Conservation (phyloP, 2,329 filamentous ascomycete species). For the Curvularia verruculosa region DNA sequence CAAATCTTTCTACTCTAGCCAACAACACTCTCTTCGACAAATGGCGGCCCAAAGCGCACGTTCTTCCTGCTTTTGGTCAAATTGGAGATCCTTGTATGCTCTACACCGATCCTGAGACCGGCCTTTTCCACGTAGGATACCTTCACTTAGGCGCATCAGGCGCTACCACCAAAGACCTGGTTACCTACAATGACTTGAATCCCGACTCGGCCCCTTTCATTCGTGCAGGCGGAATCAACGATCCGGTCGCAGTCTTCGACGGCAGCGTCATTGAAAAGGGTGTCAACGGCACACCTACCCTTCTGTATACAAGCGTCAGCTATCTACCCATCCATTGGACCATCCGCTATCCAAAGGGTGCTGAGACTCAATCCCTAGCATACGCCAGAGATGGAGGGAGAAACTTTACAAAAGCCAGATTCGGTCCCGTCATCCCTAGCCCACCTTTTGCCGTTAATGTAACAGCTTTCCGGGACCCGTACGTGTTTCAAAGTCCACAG, state of each 20-base stretch:
- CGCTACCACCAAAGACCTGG: slow-evolving; percentile 50
- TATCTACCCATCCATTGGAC: slow-evolving; percentile 57
- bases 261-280: slow-evolving; percentile 54
- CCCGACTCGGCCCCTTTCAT: slow-evolving; percentile 38
- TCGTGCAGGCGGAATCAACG: slow-evolving; percentile 50
- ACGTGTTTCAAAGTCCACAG: slow-evolving; percentile 49
- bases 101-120: slow-evolving; percentile 53
- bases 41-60: slow-evolving; percentile 50
- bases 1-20: slow-evolving; percentile 26
- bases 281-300: slow-evolving; percentile 53
- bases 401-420: slow-evolving; percentile 50
- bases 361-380: slow-evolving; percentile 55
- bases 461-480: slow-evolving; percentile 54
- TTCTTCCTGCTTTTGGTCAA: slow-evolving; percentile 50
- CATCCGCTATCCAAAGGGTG: slow-evolving; percentile 53
- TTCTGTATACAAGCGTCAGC: slow-evolving; percentile 55
- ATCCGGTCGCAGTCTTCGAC: slow-evolving; percentile 55
- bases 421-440: slow-evolving; percentile 49
- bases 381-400: slow-evolving; percentile 49
- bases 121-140: slow-evolving; percentile 55
- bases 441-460: slow-evolving; percentile 52
- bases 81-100: slow-evolving; percentile 56
- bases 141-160: slow-evolving; percentile 47
- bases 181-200: slow-evolving; percentile 51
- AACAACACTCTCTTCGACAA: slow-evolving; percentile 24